phyloP scores from a whole-genome alignment of 192 early-diverging fungal genomes.

The Dissophora globulifera region DNA sequence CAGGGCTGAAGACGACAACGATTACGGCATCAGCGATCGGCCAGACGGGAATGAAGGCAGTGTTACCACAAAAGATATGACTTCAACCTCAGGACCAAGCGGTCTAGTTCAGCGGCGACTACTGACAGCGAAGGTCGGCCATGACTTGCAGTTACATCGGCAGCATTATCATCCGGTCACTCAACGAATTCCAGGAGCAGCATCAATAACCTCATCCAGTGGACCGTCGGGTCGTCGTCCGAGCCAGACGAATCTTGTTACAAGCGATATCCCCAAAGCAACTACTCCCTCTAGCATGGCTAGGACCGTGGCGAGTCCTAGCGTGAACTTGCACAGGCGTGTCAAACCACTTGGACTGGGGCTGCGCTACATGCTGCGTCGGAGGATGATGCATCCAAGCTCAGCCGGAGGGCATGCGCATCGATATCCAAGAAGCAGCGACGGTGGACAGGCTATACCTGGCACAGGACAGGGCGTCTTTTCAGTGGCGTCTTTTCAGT shows the following conservation, averaged over 20 bases:
- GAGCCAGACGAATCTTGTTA: conserved; percentile 1
- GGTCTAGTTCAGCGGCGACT: neutral
- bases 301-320: conserved; percentile 8
- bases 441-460: neutral
- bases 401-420: neutral
- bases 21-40: too few species aligned
- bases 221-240: conserved; percentile 5
- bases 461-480: neutral
- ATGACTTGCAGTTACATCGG: neutral
- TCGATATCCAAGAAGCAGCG: conserved; percentile 6
- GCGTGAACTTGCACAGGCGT: conserved; percentile 24
- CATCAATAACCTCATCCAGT: neutral
- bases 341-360: conserved; percentile 41
- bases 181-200: too few species aligned
- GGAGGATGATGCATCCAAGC: conserved; percentile 21
- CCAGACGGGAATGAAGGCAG: neutral
- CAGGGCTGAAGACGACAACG: too few species aligned
- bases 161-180: conserved; percentile 3
- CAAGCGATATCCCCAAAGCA: too few species aligned
- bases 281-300: too few species aligned
- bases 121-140: neutral
- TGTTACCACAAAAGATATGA: neutral
- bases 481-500: neutral
- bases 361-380: conserved; percentile 39
- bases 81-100: neutral